Conservation (phyloP, 768 basidiomycete species). For the Coprinopsis strossmayeri region DNA sequence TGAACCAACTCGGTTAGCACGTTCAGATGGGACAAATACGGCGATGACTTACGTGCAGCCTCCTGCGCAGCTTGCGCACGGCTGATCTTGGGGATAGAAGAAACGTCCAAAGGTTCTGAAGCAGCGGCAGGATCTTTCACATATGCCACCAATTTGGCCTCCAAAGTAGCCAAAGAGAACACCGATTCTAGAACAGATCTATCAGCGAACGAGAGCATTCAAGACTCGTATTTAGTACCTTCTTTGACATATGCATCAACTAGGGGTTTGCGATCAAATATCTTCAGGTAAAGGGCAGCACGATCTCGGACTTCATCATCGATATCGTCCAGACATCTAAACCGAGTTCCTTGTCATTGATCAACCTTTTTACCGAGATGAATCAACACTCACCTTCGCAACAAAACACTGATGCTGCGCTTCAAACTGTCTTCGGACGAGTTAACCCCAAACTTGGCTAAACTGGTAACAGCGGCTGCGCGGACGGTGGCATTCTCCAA, state of each 20-base stretch:
- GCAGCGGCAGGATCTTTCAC: constrained; percentile 75
- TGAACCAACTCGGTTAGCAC: constrained; percentile 22
- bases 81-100: constrained; percentile 89
- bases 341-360: not conserved
- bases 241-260: constrained; percentile 89
- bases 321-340: constrained; percentile 92
- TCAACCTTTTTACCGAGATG: constrained; percentile 2
- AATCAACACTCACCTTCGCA: constrained; percentile 56
- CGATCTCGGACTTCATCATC: constrained; percentile 99
- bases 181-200: constrained; percentile 57
- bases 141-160: constrained; percentile 89
- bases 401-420: constrained; percentile 81
- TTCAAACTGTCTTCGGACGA: constrained; percentile 71
- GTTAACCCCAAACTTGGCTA: constrained; percentile 96
- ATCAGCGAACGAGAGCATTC: not conserved
- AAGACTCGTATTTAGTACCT: constrained; percentile 39
- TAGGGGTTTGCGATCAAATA: constrained; percentile 71
- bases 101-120: constrained; percentile 73
- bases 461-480: constrained; percentile 89
- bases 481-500: constrained; percentile 97
- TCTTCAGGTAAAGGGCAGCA: constrained; percentile 88
- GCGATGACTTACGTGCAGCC: constrained; percentile 62
- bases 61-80: constrained; percentile 88
- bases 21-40: not conserved
- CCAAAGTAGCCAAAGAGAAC: constrained; percentile 84